Evolutionary conservation across 495 filamentous ascomycete genomes (phyloP).

Genomic region (Penicillium pulvis): DNA sequence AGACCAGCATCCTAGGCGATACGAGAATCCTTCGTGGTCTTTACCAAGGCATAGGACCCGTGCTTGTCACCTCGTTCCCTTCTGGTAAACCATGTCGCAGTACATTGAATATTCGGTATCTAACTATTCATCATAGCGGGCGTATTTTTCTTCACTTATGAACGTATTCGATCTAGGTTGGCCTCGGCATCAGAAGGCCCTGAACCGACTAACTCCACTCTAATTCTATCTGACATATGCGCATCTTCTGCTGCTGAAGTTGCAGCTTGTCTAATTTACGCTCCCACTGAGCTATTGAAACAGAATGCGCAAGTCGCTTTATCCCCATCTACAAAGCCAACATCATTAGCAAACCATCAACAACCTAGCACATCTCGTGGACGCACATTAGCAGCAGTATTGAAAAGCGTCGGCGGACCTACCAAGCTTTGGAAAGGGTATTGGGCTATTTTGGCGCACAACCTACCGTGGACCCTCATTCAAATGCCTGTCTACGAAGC

Average conservation of each 20-base stretch:
- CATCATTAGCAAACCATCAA: not conserved
- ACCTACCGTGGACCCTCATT: conserved; percentile 2
- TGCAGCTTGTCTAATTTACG: conserved; percentile 1
- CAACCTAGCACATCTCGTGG: not conserved
- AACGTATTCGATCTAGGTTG: not conserved
- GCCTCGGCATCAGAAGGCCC: not conserved
- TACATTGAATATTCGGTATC: not conserved
- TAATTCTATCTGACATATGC: not conserved
- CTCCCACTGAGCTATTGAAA: conserved; percentile 4
- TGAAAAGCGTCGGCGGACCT: not conserved
- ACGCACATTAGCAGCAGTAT: not conserved
- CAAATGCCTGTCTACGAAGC: conserved; percentile 8
- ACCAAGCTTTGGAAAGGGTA: conserved; percentile 5
- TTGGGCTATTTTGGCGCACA: conserved; percentile 3
- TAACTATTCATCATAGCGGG: not conserved
- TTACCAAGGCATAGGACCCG: conserved; percentile 4
- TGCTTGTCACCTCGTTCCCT: conserved; percentile 5
- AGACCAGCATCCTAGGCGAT: not conserved
- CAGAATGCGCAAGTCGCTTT: conserved; percentile 3
- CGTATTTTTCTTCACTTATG: not conserved
- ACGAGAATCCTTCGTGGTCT: not conserved
- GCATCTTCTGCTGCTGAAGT: conserved; percentile 3
- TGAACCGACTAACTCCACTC: not conserved
- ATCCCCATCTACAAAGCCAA: not conserved
- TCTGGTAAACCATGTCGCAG: not conserved